Conservation (phyloP, 2,329 filamentous ascomycete species). For the Eurotiales sp. region DNA sequence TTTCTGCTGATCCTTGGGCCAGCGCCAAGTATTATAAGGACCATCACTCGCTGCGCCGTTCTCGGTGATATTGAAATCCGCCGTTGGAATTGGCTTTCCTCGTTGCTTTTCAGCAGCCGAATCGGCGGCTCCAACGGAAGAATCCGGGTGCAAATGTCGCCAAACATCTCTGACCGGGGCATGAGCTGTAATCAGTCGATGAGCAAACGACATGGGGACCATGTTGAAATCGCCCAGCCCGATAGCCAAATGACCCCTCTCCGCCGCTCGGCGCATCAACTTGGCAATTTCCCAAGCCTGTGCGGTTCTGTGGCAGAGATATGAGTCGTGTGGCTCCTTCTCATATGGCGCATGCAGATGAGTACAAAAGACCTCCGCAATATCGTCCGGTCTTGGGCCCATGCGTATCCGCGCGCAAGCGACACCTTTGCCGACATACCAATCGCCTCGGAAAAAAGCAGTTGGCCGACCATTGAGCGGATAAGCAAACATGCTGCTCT, state of each 20-base stretch:
- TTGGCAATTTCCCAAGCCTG: conserved; percentile 96
- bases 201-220: conserved; percentile 79
- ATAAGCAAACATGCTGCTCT: conserved; percentile 81
- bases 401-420: conserved; percentile 76
- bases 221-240: conserved; percentile 96
- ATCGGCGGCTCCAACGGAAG: conserved; percentile 69
- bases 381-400: conserved; percentile 60
- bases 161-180: conserved; percentile 78
- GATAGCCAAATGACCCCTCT: conserved; percentile 77
- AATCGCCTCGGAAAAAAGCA: conserved; percentile 91
- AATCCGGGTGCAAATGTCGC: conserved; percentile 78
- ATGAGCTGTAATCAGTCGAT: conserved; percentile 75
- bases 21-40: conserved; percentile 88
- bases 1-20: conserved; percentile 69
- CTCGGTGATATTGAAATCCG: conserved; percentile 69
- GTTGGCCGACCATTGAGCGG: conserved; percentile 90
- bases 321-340: conserved; percentile 72
- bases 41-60: conserved; percentile 89
- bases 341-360: conserved; percentile 90
- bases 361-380: conserved; percentile 88
- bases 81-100: conserved; percentile 65
- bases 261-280: conserved; percentile 74
- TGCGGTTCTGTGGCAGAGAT: conserved; percentile 83
- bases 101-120: conserved; percentile 65
- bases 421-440: conserved; percentile 93